Evolutionary conservation across 257 asterid genomes (phyloP).

Genomic region (Solanum habrochaites): DNA sequence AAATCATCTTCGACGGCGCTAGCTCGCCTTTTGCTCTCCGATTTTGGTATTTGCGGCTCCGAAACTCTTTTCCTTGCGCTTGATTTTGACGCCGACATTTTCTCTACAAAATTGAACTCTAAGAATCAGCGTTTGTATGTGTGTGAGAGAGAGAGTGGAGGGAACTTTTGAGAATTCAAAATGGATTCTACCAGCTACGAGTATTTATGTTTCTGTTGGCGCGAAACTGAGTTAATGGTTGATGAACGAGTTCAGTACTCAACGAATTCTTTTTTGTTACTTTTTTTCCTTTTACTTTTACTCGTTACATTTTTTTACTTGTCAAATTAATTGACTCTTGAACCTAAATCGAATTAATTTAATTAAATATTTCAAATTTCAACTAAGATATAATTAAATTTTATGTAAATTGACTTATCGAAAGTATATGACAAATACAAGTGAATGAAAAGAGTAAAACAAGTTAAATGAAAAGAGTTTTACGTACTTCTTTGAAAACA

Average conservation of each 20-base stretch:
- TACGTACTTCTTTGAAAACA: background rate
- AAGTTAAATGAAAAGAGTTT: background rate
- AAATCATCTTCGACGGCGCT: slow-evolving; percentile 53
- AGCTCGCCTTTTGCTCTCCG: slow-evolving; percentile 46
- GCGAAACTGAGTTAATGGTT: background rate
- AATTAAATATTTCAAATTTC: too few species aligned
- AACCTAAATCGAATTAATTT: too few species aligned
- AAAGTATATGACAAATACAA: background rate
- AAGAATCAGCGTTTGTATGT: background rate
- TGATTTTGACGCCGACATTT: slow-evolving; percentile 54
- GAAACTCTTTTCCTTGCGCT: slow-evolving; percentile 41
- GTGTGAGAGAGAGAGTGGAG: background rate
- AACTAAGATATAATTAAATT: too few species aligned
- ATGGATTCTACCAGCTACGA: background rate
- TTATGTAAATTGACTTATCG: too few species aligned
- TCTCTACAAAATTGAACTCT: background rate
- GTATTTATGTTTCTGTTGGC: background rate
- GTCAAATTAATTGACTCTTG: too few species aligned
- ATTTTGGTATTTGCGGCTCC: slow-evolving; percentile 35
- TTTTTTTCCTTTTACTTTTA: background rate
- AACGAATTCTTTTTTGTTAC: background rate
- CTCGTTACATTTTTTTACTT: too few species aligned
- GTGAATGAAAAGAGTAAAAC: too few species aligned
- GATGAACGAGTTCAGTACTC: background rate
- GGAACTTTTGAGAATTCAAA: background rate